A percentile compares a stretch with the other conserved stretches of the same genome.
These are phyloP conservation scores for Eutrema japonicum DNA, from an alignment of 345 rosid genomes.

Conservation along the genomic window DNA sequence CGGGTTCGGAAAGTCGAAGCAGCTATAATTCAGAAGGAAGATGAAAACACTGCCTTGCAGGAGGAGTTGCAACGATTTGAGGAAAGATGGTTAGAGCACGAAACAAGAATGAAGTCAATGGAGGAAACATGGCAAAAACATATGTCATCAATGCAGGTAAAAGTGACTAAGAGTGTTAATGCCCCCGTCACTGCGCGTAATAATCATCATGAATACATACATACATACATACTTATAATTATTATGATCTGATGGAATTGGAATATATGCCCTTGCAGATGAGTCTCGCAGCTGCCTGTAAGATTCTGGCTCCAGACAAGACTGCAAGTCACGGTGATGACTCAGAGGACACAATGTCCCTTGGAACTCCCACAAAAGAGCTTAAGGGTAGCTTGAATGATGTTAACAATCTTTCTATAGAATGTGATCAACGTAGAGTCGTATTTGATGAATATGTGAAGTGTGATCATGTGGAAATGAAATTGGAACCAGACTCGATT, in stretches of 20 bases:
- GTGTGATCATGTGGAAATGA: constrained; percentile 50
- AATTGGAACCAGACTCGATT: constrained; percentile 40
- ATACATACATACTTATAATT: background rate
- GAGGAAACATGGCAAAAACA: constrained; percentile 94
- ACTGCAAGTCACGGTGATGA: constrained; percentile 53
- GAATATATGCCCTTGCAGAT: constrained; percentile 47
- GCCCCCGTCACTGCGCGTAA: background rate
- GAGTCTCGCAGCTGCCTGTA: constrained; percentile 77
- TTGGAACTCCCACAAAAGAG: constrained; percentile 68
- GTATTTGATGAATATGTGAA: constrained; percentile 63
- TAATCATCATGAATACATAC: background rate
- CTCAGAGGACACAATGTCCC: constrained; percentile 61
- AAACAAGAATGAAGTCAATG: constrained; percentile 83
- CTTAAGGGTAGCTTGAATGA: constrained; percentile 53
- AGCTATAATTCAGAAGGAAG: constrained; percentile 66
- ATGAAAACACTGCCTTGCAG: constrained; percentile 71
- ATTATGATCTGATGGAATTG: constrained; percentile 2
- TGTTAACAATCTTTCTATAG: constrained; percentile 53
- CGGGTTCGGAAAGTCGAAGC: constrained; percentile 72
- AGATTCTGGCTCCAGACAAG: constrained; percentile 59
- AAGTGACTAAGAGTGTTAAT: background rate
- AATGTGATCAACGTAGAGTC: constrained; percentile 64
- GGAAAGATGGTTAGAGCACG: constrained; percentile 71
- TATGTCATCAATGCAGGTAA: constrained; percentile 78
- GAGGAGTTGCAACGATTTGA: constrained; percentile 71